phyloP scores from a whole-genome alignment of 73 alveolate genomes.

The Paramecium tetraurelia region DNA sequence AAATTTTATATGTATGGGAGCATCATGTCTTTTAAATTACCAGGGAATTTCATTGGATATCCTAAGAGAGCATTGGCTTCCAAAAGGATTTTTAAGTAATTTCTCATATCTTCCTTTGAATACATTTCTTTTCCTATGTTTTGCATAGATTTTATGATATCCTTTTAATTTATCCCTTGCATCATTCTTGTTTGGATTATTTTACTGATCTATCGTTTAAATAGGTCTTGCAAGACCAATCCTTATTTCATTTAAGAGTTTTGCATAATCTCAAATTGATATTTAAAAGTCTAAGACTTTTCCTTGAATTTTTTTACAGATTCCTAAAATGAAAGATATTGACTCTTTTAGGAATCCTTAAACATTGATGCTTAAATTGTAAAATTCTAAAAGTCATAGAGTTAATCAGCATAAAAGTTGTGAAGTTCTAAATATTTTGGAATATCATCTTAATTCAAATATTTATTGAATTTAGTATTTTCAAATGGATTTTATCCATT shows the following conservation, averaged over 20 bases:
- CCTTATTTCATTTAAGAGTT: neutral
- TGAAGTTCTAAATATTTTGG: neutral
- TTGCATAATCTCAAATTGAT: neutral
- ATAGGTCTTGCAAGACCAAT: neutral
- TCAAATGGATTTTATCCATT: neutral
- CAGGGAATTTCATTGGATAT: conserved; percentile 33
- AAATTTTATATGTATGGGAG: neutral
- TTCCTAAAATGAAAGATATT: neutral
- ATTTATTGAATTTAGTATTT: neutral
- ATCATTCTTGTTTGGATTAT: neutral
- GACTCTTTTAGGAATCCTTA: neutral
- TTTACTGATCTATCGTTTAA: neutral
- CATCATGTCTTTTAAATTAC: neutral
- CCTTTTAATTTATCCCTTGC: conserved; percentile 33
- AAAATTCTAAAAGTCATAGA: neutral
- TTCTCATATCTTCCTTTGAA: neutral
- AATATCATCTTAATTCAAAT: neutral
- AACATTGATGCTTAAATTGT: neutral
- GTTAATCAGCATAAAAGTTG: neutral
- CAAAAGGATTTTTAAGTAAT: neutral
- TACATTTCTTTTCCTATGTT: neutral
- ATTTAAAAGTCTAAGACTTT: neutral
- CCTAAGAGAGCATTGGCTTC: conserved; percentile 34
- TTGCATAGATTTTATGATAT: neutral
- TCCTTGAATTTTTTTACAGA: neutral